These are phyloP conservation scores for Wickerhamiella infanticola DNA, from an alignment of 1,139 yeast genomes.

Conservation along the genomic window DNA sequence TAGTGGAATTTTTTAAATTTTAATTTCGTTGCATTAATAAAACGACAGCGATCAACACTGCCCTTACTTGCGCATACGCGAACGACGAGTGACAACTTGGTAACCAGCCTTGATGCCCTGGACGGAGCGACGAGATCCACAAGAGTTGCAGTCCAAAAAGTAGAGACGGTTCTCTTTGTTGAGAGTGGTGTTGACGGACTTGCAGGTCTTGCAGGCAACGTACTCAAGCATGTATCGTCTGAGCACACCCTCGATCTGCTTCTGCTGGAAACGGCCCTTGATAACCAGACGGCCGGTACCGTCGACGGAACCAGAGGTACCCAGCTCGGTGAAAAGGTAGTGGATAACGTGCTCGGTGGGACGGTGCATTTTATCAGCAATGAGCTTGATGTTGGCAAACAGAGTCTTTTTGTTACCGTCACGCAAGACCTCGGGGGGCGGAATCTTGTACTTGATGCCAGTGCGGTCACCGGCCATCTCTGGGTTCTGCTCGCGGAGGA, in stretches of 20 bases:
- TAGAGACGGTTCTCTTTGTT: constrained; percentile 96
- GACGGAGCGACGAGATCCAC: constrained; percentile 96
- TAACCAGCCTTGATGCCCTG: constrained; percentile 97
- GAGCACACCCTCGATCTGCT: constrained; percentile 90
- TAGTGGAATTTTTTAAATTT: no score
- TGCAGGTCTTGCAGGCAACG: constrained; percentile 97
- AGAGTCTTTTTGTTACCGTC: constrained; percentile 95
- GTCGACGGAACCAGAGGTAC: constrained; percentile 98
- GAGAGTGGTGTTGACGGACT: constrained; percentile 90
- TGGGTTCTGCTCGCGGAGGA: constrained; percentile 86
- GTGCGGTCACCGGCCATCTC: constrained; percentile 95
- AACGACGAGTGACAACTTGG: constrained; percentile 61
- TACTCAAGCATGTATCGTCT: constrained; percentile 94
- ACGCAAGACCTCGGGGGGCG: constrained; percentile 93
- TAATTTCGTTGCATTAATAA: no score
- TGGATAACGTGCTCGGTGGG: constrained; percentile 95
- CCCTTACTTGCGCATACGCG: constrained; percentile 36
- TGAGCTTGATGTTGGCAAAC: constrained; percentile 91
- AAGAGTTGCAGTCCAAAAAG: constrained; percentile 93
- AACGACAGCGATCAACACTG: background rate
- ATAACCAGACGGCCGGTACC: constrained; percentile 93
- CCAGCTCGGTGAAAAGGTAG: constrained; percentile 94
- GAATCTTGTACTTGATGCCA: constrained; percentile 87
- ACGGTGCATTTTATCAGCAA: constrained; percentile 86
- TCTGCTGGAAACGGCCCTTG: constrained; percentile 96